These are phyloP conservation scores for Quercus phellos DNA, from an alignment of 331 rosid species.

Conservation along the genomic window DNA sequence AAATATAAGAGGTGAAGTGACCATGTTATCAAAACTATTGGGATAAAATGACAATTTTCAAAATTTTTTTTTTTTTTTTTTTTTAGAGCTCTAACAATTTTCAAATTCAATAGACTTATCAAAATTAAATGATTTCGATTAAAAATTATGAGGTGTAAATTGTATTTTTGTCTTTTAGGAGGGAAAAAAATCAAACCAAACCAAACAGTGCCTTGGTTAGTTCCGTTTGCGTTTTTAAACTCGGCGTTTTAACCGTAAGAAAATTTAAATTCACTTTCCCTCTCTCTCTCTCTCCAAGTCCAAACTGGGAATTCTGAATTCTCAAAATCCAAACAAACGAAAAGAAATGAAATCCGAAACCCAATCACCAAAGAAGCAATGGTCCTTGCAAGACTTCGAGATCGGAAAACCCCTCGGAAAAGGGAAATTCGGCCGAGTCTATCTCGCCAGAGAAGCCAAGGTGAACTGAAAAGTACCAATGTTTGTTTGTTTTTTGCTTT, in stretches of 20 bases:
- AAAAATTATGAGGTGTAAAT: no score
- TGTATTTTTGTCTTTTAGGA: no score
- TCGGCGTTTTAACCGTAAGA: not conserved
- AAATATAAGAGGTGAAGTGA: no score
- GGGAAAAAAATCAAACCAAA: no score
- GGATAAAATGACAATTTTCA: no score
- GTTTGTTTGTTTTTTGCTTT: not conserved
- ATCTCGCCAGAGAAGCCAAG: constrained; percentile 71
- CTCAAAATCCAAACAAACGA: not conserved
- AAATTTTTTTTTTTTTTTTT: no score
- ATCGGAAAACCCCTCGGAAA: constrained; percentile 75
- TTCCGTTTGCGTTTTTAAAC: no score
- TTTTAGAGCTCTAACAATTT: no score
- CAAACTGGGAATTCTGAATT: not conserved
- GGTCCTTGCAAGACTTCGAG: constrained; percentile 72
- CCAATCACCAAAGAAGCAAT: constrained; percentile 22
- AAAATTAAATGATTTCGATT: no score
- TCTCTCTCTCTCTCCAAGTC: not conserved
- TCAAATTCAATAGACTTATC: no score
- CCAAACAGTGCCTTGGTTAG: no score
- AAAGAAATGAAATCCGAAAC: constrained; percentile 16
- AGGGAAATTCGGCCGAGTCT: constrained; percentile 84
- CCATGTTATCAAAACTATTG: no score
- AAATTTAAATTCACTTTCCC: not conserved
- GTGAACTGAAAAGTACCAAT: constrained; percentile 4